These are phyloP conservation scores for Pleurozium schreberi DNA, from an alignment of 225 moss, liverwort and hornwort genomes.

Conservation along the genomic window DNA sequence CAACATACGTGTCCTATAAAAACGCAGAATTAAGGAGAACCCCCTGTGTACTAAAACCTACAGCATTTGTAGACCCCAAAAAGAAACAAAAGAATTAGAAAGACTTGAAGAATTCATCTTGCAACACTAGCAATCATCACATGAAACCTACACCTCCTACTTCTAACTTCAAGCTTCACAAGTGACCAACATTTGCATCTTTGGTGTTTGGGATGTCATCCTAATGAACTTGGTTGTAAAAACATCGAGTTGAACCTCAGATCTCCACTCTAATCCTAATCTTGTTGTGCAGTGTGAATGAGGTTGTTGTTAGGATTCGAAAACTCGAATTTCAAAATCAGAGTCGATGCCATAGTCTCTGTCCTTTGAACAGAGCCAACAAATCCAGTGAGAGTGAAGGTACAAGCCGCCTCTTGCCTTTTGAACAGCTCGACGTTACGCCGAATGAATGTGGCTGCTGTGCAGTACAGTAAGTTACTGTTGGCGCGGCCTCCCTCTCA, in stretches of 20 bases:
- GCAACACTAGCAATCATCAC: not conserved
- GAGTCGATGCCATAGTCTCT: too few relatives aligned
- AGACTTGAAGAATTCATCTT: not conserved
- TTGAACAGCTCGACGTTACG: not conserved
- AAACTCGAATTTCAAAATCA: too few relatives aligned
- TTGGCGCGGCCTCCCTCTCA: too few relatives aligned
- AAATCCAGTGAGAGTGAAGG: too few relatives aligned
- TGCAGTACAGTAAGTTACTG: too few relatives aligned
- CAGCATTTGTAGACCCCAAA: rapidly evolving
- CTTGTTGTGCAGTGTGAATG: too few relatives aligned
- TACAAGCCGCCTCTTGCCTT: not conserved
- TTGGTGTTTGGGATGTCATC: not conserved
- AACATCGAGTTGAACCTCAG: too few relatives aligned
- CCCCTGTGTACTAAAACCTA: rapidly evolving
- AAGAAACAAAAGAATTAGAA: not conserved
- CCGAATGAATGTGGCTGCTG: not conserved
- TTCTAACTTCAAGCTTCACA: not conserved
- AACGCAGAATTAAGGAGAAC: rapidly evolving
- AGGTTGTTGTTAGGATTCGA: too few relatives aligned
- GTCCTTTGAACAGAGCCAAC: too few relatives aligned
- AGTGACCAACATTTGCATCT: not conserved
- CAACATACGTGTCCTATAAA: not conserved
- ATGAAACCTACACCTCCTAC: not conserved
- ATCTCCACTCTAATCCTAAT: too few relatives aligned
- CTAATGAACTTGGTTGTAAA: not conserved